Base-by-base conservation (phyloP, 768 basidiomycete species). In the Mycena vulgaris region DNA sequence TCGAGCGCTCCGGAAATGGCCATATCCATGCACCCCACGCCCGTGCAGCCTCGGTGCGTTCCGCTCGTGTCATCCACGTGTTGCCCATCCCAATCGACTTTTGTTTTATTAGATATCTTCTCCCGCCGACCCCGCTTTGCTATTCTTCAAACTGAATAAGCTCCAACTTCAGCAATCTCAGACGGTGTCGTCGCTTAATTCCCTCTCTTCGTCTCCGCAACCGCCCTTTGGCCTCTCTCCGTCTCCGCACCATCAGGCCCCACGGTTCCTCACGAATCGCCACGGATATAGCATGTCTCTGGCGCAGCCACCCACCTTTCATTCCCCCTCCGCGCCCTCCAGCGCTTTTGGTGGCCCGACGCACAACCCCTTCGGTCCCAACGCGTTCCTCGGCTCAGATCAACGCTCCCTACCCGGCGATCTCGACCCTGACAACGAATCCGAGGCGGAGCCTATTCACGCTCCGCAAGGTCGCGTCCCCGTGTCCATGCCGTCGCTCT, bases 121-220 rank as follows among this genome's bases (percentile, higher is more conserved):
- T n/a, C 94, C 95, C 31, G 94, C 94, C 5, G 95, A 95, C 77
- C 94, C 95, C 31, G 92, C 93, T 23, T 80, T 96, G 27, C 84
- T 96, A 23, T 87, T 90, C 72, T 95, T 92, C 82, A 95, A 94
- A 79, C 84, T 95, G 49, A 94, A 94, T 81, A 94, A 94, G 80
- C 84, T 96, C 13, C 94, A 94, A 71, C 91, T 96, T 13, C 94
- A 94, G 71, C 91, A 91, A 80, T 87, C 91, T 0, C 92, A 93
- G 74, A 82, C 87, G 73, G 78, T 75, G 21, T 68, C 70, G 23
- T 71, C 73, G 7, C 70, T 74, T 1, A 85, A 83, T 61, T 93
- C 93, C 1, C 77, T 90, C 31, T 81, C 91, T 16, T 80, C 87
- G 10, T 94, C 94, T 4, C 94, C 93, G 0, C 90, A 91, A 64